A percentile compares a stretch with the other conserved stretches of the same genome.
Conservation (phyloP, 495 filamentous ascomycete genomes). For the Trichoderma reesei region DNA sequence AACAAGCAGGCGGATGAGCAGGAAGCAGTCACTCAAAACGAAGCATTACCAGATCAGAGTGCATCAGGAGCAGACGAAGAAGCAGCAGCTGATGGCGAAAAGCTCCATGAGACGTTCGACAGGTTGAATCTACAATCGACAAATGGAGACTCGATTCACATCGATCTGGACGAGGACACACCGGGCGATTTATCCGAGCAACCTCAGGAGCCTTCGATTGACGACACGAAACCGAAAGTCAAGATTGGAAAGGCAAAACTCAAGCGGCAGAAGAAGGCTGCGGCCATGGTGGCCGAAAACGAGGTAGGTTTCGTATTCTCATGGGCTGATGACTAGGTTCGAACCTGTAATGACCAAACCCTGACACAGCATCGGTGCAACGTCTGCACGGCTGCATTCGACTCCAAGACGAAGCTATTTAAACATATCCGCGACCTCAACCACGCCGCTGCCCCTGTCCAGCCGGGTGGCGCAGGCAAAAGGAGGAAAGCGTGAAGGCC, state of each 20-base stretch:
- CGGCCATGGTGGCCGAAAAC: slow-evolving; percentile 27
- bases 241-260: slow-evolving; percentile 82
- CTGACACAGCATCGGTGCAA: slow-evolving; percentile 43
- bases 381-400: slow-evolving; percentile 52
- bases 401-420: slow-evolving; percentile 66
- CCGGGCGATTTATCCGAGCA: slow-evolving; percentile 7
- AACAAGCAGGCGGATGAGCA: background rate
- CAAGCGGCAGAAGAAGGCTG: slow-evolving; percentile 74
- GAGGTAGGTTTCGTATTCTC: slow-evolving; percentile 21
- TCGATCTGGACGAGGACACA: slow-evolving; percentile 14
- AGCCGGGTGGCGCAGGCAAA: slow-evolving; percentile 15
- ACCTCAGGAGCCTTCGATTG: background rate
- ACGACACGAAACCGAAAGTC: slow-evolving; percentile 18
- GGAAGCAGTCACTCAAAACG: background rate
- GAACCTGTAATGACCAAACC: background rate
- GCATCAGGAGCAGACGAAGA: background rate
- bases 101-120: background rate
- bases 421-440: slow-evolving; percentile 55
- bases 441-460: slow-evolving; percentile 21
- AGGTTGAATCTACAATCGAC: background rate
- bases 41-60: background rate
- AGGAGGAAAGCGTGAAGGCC: slow-evolving; percentile 17
- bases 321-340: background rate
- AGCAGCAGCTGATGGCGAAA: background rate
- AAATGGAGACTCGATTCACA: background rate